Conservation (phyloP, 208 protist species). For the Jaenimonas drosophilae region DNA sequence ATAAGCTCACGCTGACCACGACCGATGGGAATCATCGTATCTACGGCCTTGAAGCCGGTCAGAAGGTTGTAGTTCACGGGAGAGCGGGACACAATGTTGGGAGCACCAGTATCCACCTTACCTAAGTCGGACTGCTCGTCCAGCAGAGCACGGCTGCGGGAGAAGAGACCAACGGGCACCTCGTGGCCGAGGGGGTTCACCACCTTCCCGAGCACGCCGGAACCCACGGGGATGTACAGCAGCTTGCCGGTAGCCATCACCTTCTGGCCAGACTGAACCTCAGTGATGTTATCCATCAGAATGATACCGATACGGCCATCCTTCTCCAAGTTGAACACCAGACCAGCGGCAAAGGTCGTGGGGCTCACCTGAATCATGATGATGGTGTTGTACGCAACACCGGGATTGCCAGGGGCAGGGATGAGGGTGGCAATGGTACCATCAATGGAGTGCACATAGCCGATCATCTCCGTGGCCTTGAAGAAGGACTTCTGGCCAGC, state of each 20-base stretch:
- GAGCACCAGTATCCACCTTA: constrained; percentile 87
- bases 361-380: constrained; percentile 79
- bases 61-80: constrained; percentile 92
- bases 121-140: constrained; percentile 30
- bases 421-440: constrained; percentile 80
- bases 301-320: constrained; percentile 83
- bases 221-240: constrained; percentile 72
- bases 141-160: constrained; percentile 40
- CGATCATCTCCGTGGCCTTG: constrained; percentile 80
- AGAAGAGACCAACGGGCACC: constrained; percentile 59
- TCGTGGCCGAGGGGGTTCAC: constrained; percentile 80
- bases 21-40: constrained; percentile 91
- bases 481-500: constrained; percentile 66
- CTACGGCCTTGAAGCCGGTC: constrained; percentile 89
- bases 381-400: constrained; percentile 81
- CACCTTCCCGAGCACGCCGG: constrained; percentile 79
- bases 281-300: constrained; percentile 82
- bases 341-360: constrained; percentile 58
- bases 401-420: constrained; percentile 59
- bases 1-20: constrained; percentile 92
- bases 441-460: constrained; percentile 83
- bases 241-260: constrained; percentile 80
- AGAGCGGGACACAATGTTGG: constrained; percentile 88
- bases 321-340: constrained; percentile 84
- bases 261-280: constrained; percentile 80